Percentiles rank a stretch among this genome's conserved stretches.
These are phyloP conservation scores for Nepenthes alata DNA, from an alignment of 179 eudicot genomes.

Conservation along the genomic window DNA sequence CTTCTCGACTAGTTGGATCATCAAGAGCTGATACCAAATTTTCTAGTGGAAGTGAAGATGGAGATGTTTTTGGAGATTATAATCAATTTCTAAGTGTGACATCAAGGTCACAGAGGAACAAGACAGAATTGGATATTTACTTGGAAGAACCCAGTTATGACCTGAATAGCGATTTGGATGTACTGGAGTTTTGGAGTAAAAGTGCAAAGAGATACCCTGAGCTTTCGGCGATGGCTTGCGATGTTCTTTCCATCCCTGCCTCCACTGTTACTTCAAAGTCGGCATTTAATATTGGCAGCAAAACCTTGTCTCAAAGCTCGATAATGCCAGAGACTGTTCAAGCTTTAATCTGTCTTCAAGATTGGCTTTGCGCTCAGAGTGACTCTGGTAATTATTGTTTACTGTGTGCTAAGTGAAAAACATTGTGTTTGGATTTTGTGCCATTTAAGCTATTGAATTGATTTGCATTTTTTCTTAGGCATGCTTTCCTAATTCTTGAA, in stretches of 20 bases:
- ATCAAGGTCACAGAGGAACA: constrained; percentile 27
- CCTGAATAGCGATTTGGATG: constrained; percentile 33
- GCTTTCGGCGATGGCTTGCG: constrained; percentile 40
- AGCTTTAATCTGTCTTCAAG: constrained; percentile 38
- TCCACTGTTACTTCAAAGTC: constrained; percentile 26
- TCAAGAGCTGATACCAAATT: constrained; percentile 26
- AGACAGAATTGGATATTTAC: constrained; percentile 37
- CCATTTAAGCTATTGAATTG: not conserved
- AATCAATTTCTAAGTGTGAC: constrained; percentile 33
- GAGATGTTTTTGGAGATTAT: constrained; percentile 38
- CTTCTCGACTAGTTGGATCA: constrained; percentile 21
- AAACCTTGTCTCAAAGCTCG: constrained; percentile 25
- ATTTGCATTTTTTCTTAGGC: no score
- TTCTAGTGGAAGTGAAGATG: constrained; percentile 29
- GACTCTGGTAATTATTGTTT: constrained; percentile 18
- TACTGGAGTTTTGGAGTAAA: constrained; percentile 37
- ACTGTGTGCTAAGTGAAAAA: not conserved
- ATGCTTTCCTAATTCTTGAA: constrained; percentile 10
- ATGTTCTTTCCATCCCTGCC: constrained; percentile 30
- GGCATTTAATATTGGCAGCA: constrained; percentile 21
- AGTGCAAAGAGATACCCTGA: constrained; percentile 38
- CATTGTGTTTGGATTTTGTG: not conserved
- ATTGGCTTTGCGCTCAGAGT: constrained; percentile 28
- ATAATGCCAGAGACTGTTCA: constrained; percentile 36
- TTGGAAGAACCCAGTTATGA: constrained; percentile 42